Conservation (phyloP, 257 asterid species). For the Perilla frutescens region DNA sequence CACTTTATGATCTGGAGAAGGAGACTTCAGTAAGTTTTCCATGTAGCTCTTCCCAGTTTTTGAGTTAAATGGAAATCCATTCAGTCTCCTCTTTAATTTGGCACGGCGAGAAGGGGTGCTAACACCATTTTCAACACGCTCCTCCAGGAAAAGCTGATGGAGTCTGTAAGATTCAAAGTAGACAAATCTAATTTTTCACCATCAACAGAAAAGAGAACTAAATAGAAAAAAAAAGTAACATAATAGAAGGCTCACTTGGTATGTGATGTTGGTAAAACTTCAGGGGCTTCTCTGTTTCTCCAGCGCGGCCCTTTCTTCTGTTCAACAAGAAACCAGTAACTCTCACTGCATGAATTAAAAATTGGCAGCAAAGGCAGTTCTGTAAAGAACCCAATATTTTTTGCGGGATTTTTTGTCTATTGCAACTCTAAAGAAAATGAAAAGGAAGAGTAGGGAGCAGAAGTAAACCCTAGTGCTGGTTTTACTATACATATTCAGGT, state of each 20-base stretch:
- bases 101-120: constrained; percentile 56
- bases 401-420: neutral
- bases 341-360: constrained; percentile 8
- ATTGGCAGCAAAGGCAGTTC: constrained; percentile 27
- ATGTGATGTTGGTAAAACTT: constrained; percentile 65
- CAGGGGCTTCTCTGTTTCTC: constrained; percentile 80
- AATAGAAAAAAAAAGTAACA: constrained; percentile 20
- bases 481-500: neutral
- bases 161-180: constrained; percentile 63
- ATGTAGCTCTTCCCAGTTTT: constrained; percentile 87
- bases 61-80: constrained; percentile 80
- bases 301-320: constrained; percentile 85
- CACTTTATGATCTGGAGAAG: constrained; percentile 75
- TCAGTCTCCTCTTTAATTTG: constrained; percentile 81
- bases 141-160: constrained; percentile 90
- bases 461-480: constrained; percentile 2
- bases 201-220: constrained; percentile 26
- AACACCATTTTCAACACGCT: constrained; percentile 68
- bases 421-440: constrained; percentile 8
- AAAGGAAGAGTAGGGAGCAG: constrained; percentile 2
- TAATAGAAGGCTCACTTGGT: constrained; percentile 69
- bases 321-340: constrained; percentile 30
- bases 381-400: neutral
- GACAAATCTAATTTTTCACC: constrained; percentile 18
- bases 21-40: constrained; percentile 64